Evolutionary conservation across 1,284 basidiomycete species (phyloP), one percentile per base, ranked within the genome.

Genomic region (Boletus sp.): DNA sequence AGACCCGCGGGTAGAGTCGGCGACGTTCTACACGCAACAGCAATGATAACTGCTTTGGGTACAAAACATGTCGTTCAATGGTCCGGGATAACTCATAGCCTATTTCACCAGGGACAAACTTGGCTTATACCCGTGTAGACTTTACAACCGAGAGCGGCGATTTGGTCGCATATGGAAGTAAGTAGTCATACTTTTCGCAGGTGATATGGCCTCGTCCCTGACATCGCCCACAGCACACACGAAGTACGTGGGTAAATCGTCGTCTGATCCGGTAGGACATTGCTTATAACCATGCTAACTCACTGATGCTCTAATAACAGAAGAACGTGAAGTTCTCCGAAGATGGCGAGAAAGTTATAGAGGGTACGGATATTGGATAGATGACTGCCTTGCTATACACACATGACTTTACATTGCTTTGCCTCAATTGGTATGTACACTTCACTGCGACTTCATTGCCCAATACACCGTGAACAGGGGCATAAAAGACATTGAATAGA

Each of bases 151-250:
- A 82, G 13, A 76, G 77, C 6, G 90, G 91, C 0, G 85, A 90
- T 53, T 75, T 94, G n/a, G 86, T 93, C 16, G 92, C 93, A n/a
- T 93, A 91, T 68, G 92, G 91, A 65, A 83, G 90, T 91, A 69
- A 70, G 87, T 77, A 9, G n/a, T 21, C 16, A 27, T 37, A 25
- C 28, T 57, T 6, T 3, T 44, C 14, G 9, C 43, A 31, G 51
- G 49, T 19, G 21, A 25, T 40, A 9, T 51, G n/a, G n/a, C n/a
- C n/a, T n/a, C n/a, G n/a, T n/a, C n/a, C 19, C n/a, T 19, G 16
- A 35, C 35, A 8, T 6, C 17, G 14, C 16, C 16, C 51, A 10
- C 63, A 93, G 91, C 87, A 65, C 94, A 96, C 71, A 96, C 94
- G 10, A 96, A 97, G 75, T 95, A 93, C 67, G 81, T 96, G 61